phyloP scores from a whole-genome alignment of 2,329 filamentous ascomycete species.

The Xylariaceae sp. region DNA sequence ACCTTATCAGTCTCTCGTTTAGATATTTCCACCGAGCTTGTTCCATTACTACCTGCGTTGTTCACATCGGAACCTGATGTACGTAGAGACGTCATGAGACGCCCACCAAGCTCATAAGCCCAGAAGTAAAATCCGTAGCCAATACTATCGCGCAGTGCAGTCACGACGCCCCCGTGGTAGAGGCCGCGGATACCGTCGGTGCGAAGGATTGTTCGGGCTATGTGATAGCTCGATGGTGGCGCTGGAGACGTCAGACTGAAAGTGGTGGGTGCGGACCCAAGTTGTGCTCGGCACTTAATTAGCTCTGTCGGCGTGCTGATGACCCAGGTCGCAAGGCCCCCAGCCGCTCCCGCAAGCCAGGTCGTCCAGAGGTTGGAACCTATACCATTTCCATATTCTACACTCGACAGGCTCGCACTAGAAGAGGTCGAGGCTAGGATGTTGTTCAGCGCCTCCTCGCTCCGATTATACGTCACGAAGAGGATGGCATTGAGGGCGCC shows the following conservation, averaged over 20 bases:
- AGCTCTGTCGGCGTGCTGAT: slow-evolving; percentile 89
- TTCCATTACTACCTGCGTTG: neutral
- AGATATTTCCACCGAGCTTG: slow-evolving; percentile 22
- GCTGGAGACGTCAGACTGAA: slow-evolving; percentile 22
- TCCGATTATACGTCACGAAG: slow-evolving; percentile 89
- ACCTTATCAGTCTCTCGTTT: slow-evolving; percentile 64
- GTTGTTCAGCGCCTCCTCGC: slow-evolving; percentile 65
- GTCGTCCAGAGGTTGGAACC: slow-evolving; percentile 63
- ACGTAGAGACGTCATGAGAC: slow-evolving; percentile 33
- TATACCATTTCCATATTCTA: slow-evolving; percentile 32
- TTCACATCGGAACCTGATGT: no score
- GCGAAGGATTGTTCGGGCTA: slow-evolving; percentile 66
- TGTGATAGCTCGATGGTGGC: slow-evolving; percentile 63
- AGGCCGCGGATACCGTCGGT: slow-evolving; percentile 69
- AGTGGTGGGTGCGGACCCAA: slow-evolving; percentile 46
- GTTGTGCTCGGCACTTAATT: slow-evolving; percentile 86
- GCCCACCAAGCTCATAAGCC: slow-evolving; percentile 81
- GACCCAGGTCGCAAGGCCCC: slow-evolving; percentile 83
- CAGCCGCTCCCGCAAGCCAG: slow-evolving; percentile 80
- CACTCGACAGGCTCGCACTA: neutral
- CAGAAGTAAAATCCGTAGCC: slow-evolving; percentile 99
- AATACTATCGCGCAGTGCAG: slow-evolving; percentile 80
- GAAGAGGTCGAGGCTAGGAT: slow-evolving; percentile 36
- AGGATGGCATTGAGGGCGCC: slow-evolving; percentile 89
- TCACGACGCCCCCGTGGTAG: slow-evolving; percentile 82